These are phyloP conservation scores for Exsudoporus floridanus DNA, from an alignment of 1,284 basidiomycete genomes.

Conservation along the genomic window DNA sequence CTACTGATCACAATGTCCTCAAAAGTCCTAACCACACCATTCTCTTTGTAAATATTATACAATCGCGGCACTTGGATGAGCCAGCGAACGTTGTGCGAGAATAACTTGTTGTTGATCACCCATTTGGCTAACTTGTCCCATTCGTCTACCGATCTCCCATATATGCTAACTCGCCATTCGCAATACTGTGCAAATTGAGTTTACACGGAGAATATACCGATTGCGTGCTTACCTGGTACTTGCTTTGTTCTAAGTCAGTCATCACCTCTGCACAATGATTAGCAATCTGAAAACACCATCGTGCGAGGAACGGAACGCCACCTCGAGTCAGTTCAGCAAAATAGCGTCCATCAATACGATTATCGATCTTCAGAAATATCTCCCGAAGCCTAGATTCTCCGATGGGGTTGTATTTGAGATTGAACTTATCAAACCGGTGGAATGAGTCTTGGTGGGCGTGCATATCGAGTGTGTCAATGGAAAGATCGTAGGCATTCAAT, in stretches of 20 bases:
- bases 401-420: slow-evolving; percentile 90
- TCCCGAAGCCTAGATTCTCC: slow-evolving; percentile 94
- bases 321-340: slow-evolving; percentile 93
- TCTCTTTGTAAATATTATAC: slow-evolving; percentile 95
- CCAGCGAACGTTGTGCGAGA: slow-evolving; percentile 98
- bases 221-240: slow-evolving; percentile 78
- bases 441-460: slow-evolving; percentile 98
- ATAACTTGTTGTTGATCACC: slow-evolving; percentile 92
- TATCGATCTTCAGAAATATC: slow-evolving; percentile 99
- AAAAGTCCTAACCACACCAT: slow-evolving; percentile 83
- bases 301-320: slow-evolving; percentile 30
- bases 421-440: slow-evolving; percentile 97
- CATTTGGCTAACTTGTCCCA: slow-evolving; percentile 99
- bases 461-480: slow-evolving; percentile 99
- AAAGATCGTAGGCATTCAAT: slow-evolving; percentile 95
- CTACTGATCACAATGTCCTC: slow-evolving; percentile 88
- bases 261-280: slow-evolving; percentile 73
- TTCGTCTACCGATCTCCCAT: slow-evolving; percentile 78
- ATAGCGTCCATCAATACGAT: slow-evolving; percentile 88
- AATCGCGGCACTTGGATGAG: slow-evolving; percentile 94
- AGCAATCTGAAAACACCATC: neutral
- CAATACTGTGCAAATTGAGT: slow-evolving; percentile 61
- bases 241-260: slow-evolving; percentile 95
- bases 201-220: neutral
- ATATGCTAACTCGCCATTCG: slow-evolving; percentile 97